Evolutionary conservation across 352 stramenopile species (phyloP), one percentile per base, ranked within the genome.

Genomic region (Globisporangium uncinulatum): DNA sequence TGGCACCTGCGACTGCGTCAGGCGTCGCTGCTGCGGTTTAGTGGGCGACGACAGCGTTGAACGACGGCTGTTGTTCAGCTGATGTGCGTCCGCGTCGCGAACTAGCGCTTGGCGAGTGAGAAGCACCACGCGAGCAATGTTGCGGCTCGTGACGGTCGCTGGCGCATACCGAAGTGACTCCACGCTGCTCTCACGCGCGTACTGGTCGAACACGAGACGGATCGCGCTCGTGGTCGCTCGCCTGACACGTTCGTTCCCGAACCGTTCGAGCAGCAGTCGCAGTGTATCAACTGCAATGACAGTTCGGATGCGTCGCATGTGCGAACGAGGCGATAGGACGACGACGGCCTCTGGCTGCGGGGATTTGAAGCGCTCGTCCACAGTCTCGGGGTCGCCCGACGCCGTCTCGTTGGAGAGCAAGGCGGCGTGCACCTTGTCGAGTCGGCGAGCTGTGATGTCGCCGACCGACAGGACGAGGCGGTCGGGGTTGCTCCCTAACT

Each of bases 251-350:
- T 36, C 51, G 3, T 43, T 13, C 17, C 46, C 56, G 19, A 52
- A 47, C 21, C 54, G 61, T 20, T 51, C 36, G 14, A 67, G 37
- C 24, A 67, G 29, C 46, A 65, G 31, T 0, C 42, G 44, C 34
- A 65, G 21, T 14, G 61, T 67, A 19, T 67, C 61, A 17, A 67
- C 34, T 21, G 61, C 61, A 31, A 63, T 17, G n/a, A 55, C 11
- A 29, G 58, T 45, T 34, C 61, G 56, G 11, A 57, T 45, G 19
- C 47, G 44, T 17, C 46, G 61, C 61, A 67, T 64, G 17, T n/a
- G 14, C 4, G 31, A 11, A n/a, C 37, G 31, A 53, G 37, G 17
- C 14, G 24, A 54, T 17, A 4, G 32, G 34, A 11, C 13, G 15
- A 24, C 1, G 15, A 24, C 1, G 3, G n/a, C 6, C 13, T 10